These are phyloP conservation scores for Schoenoplectus tabernaemontani DNA, from an alignment of 202 grass and related monocot genomes.

Conservation along the genomic window DNA sequence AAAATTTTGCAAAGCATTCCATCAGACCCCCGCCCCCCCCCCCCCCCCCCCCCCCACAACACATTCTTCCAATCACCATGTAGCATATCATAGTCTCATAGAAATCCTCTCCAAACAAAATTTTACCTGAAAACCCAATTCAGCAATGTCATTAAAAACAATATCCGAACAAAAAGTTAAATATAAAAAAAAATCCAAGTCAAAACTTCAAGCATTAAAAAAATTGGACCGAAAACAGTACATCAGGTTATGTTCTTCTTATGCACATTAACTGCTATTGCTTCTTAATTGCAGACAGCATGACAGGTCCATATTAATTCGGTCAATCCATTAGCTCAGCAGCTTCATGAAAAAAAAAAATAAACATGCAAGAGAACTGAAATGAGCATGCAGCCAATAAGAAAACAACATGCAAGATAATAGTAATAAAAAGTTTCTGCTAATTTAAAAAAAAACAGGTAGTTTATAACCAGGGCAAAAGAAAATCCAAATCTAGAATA, in stretches of 20 bases:
- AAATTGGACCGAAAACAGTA: background rate
- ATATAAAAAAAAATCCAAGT: background rate
- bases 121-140: background rate
- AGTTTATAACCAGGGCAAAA: background rate
- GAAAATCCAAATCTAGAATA: background rate
- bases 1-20: background rate
- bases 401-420: background rate
- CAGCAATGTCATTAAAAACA: background rate
- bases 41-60: too few species aligned
- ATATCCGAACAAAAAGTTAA: background rate
- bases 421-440: background rate
- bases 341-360: background rate
- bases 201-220: constrained; percentile 9
- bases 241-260: background rate
- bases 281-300: background rate
- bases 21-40: background rate
- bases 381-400: background rate
- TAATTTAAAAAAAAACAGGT: background rate
- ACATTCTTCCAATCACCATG: background rate
- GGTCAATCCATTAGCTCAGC: constrained; percentile 14
- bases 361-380: background rate
- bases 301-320: constrained; percentile 5
- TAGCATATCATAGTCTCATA: background rate
- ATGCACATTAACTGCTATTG: constrained; percentile 3
- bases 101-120: background rate